These are phyloP conservation scores for Exsudoporus frostii DNA, from an alignment of 768 basidiomycete genomes.

Conservation along the genomic window DNA sequence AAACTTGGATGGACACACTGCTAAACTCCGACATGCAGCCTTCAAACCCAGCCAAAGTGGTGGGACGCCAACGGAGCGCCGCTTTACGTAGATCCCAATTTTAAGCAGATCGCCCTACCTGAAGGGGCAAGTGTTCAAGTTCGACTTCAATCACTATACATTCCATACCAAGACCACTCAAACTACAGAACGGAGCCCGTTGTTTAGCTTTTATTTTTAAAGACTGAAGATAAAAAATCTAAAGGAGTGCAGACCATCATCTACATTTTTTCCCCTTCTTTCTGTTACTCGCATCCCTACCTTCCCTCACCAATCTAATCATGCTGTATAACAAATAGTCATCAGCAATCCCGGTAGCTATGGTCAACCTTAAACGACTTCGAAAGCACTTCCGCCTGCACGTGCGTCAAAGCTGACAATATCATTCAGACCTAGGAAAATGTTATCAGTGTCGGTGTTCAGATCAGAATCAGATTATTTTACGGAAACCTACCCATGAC, in stretches of 20 bases:
- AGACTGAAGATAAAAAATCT: constrained; percentile 21
- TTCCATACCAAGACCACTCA: too few species aligned
- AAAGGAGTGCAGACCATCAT: constrained; percentile 25
- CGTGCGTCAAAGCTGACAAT: constrained; percentile 51
- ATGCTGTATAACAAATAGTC: too few species aligned
- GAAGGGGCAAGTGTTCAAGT: constrained; percentile 10
- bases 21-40: too few species aligned
- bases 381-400: constrained; percentile 60
- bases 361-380: constrained; percentile 38
- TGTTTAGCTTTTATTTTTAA: constrained; percentile 14
- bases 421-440: constrained; percentile 45
- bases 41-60: too few species aligned
- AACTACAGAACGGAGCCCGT: constrained; percentile 3
- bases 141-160: not conserved
- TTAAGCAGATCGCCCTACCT: constrained; percentile 1
- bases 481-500: constrained; percentile 55
- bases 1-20: too few species aligned
- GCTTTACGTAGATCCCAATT: not conserved
- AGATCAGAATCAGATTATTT: too few species aligned
- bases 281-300: too few species aligned
- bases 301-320: too few species aligned
- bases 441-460: not conserved
- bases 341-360: too few species aligned
- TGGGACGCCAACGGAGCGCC: not conserved
- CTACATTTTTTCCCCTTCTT: too few species aligned